Base-by-base conservation (phyloP, 306 rosid species). In the Ormosia semicastrata region DNA sequence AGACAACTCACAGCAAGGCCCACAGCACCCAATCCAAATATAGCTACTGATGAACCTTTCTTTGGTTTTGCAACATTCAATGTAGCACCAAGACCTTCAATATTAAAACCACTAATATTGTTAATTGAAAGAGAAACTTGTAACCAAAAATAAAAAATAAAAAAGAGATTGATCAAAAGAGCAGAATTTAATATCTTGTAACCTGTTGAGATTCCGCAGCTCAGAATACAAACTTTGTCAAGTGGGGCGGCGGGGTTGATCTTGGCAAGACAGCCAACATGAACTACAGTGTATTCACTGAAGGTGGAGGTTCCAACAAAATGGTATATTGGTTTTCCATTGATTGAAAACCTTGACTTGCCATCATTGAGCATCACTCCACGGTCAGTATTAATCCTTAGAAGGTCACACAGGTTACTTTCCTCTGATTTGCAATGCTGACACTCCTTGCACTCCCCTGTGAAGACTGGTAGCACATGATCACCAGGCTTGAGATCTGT, bases 381-480 rank as follows among this genome's bases (percentile, higher is more conserved):
- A 60, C 84, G 81, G 24, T 81, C 88, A 43, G 88, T 43, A 11
- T 87, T 87, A 8, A 87, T 84, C 78, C 88, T 87, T n/a, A 84
- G 52, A n/a, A 87, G 62, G 71, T 84, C 80, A 56, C 90, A 87
- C 88, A 84, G 74, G 32, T 87, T 84, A 80, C 90, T 84, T 65
- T 87, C 90, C 37, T 81, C 82, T 7, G 85, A 87, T 54, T 84
- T 87, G 72, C 90, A 87, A 8, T 85, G 88, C 0, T 8, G 43
- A 76, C 90, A 84, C 43, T 84, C 78, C 63, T 62, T 75, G 11
- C 90, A 87, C 77, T 87, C 86, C 36, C 88, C 88, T 0, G 82
- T 87, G 88, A 87, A 87, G 1, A 87, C 88, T 1, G 85, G 81
- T 8, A 87, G 88, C 39, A 87, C 90, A 12, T 87, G 88, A 81